A percentile compares a stretch with the other conserved stretches of the same genome.
These are phyloP conservation scores for Diplosphaera chodatii DNA, from an alignment of 139 green algal genomes.

Conservation along the genomic window DNA sequence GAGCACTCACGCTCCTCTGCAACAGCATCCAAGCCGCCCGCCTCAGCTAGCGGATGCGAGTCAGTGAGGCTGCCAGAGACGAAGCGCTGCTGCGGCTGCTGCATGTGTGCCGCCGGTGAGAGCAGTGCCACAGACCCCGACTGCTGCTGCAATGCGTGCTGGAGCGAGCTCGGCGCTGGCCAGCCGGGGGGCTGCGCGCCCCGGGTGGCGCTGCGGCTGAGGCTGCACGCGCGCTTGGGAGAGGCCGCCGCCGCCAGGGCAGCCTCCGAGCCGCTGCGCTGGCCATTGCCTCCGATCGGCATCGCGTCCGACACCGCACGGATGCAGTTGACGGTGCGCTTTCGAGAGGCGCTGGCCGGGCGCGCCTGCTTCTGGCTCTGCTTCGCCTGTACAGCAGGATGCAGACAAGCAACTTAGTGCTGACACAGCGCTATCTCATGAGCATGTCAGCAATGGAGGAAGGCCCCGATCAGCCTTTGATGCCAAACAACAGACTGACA, in stretches of 20 bases:
- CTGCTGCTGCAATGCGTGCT: no score
- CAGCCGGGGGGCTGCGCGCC: neutral
- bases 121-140: neutral
- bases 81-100: neutral
- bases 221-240: neutral
- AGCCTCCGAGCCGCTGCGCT: no score
- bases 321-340: constrained; percentile 1
- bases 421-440: no score
- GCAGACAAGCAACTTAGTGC: no score
- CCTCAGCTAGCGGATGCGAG: neutral
- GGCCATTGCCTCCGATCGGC: no score
- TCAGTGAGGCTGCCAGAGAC: neutral
- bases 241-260: neutral
- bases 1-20: neutral
- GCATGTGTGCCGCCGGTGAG: neutral
- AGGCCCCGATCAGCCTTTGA: no score
- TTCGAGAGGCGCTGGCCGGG: neutral
- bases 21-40: neutral
- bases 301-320: neutral
- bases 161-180: no score
- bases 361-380: neutral
- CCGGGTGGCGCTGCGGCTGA: neutral
- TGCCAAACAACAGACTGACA: no score
- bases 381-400: no score
- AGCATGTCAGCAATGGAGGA: no score